These are phyloP conservation scores for Brasenia schreberi DNA, from an alignment of 164 flowering plant genomes.

Conservation along the genomic window DNA sequence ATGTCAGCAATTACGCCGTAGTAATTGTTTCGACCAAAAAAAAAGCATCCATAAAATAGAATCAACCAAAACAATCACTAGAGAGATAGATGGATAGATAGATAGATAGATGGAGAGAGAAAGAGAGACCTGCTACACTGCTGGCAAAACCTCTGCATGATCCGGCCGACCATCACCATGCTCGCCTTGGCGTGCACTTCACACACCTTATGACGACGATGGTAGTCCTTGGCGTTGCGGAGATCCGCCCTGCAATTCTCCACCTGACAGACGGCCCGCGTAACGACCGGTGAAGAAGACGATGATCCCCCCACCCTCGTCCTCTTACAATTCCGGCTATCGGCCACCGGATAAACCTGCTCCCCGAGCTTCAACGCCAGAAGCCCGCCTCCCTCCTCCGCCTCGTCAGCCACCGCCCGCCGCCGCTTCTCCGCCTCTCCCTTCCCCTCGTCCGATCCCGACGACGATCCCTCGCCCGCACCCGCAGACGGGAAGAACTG, in stretches of 20 bases:
- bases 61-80: too few species aligned
- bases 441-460: slow-evolving; percentile 11
- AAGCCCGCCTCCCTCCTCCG: slow-evolving; percentile 32
- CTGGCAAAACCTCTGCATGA: slow-evolving; percentile 94
- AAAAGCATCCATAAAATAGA: too few species aligned
- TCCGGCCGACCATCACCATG: slow-evolving; percentile 57
- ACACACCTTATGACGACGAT: slow-evolving; percentile 89
- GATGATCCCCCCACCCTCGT: slow-evolving; percentile 16
- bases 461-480: neutral
- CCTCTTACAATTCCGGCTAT: slow-evolving; percentile 50
- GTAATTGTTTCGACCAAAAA: too few species aligned
- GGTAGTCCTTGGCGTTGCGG: slow-evolving; percentile 73
- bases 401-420: slow-evolving; percentile 36
- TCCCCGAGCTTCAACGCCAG: slow-evolving; percentile 72
- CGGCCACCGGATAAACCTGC: slow-evolving; percentile 26
- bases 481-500: neutral
- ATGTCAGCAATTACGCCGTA: too few species aligned
- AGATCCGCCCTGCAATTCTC: slow-evolving; percentile 71
- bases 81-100: too few species aligned
- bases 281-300: slow-evolving; percentile 7
- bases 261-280: slow-evolving; percentile 76
- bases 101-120: too few species aligned
- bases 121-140: slow-evolving; percentile 79
- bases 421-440: slow-evolving; percentile 51
- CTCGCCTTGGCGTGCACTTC: slow-evolving; percentile 81